A percentile compares a stretch with the other conserved stretches of the same genome.
These are phyloP conservation scores for Neurospora sp. DNA, from an alignment of 495 filamentous ascomycete species.

Conservation along the genomic window DNA sequence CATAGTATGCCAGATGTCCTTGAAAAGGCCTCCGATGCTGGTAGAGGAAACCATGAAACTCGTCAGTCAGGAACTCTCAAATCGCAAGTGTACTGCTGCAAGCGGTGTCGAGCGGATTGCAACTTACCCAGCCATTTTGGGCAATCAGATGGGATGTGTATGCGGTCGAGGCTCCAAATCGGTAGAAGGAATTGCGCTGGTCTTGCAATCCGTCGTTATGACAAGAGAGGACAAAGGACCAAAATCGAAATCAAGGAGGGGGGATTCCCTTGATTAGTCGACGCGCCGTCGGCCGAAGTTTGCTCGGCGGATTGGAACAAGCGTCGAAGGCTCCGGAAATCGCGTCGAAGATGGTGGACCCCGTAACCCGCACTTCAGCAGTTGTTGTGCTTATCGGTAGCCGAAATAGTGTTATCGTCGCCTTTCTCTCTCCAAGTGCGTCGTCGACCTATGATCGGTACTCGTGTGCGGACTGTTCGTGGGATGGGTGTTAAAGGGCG, in stretches of 20 bases:
- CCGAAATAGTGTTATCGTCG: neutral
- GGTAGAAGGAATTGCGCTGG: neutral
- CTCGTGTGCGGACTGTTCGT: conserved; percentile 5
- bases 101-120: neutral
- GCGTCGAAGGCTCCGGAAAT: neutral
- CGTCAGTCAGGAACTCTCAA: neutral
- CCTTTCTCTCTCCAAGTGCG: neutral
- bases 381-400: neutral
- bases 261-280: neutral
- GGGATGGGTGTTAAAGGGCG: conserved; percentile 1
- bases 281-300: neutral
- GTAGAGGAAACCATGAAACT: neutral
- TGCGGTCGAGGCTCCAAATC: neutral
- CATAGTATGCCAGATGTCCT: conserved; percentile 86
- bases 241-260: neutral
- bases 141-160: neutral
- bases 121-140: neutral
- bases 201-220: neutral
- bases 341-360: neutral
- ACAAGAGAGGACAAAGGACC: neutral
- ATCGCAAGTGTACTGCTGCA: neutral
- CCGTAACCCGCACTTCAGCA: neutral
- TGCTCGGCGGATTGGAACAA: neutral
- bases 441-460: conserved; percentile 5
- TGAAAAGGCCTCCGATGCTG: neutral